Evolutionary conservation across 2,329 filamentous ascomycete genomes (phyloP).

Genomic region (Verticillium klebahnii): DNA sequence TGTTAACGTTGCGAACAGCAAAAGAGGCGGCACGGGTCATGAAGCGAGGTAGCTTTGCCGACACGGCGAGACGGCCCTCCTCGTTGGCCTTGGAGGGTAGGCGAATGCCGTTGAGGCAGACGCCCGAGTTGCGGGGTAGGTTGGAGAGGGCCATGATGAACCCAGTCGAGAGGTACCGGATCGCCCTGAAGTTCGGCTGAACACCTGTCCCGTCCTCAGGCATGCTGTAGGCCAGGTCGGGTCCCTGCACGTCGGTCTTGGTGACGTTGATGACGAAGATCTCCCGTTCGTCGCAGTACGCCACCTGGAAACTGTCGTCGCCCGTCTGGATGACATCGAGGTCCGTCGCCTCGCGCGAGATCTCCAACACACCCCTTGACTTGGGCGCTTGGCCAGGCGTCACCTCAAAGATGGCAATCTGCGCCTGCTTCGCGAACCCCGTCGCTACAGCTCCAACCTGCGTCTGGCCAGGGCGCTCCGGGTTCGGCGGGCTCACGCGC

Average conservation of each 20-base stretch:
- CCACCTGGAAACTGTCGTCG: slow-evolving; percentile 62
- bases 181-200: slow-evolving; percentile 49
- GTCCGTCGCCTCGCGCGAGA: slow-evolving; percentile 59
- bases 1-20: slow-evolving; percentile 67
- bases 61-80: slow-evolving; percentile 45
- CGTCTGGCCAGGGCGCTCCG: slow-evolving; percentile 36
- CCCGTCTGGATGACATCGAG: slow-evolving; percentile 63
- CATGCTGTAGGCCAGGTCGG: slow-evolving; percentile 52
- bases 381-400: slow-evolving; percentile 47
- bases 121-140: slow-evolving; percentile 53
- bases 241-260: slow-evolving; percentile 38
- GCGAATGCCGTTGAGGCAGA: slow-evolving; percentile 52
- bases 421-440: slow-evolving; percentile 67
- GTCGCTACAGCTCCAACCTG: slow-evolving; percentile 76
- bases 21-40: slow-evolving; percentile 74
- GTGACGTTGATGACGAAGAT: slow-evolving; percentile 59
- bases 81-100: slow-evolving; percentile 33
- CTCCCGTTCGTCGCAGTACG: slow-evolving; percentile 74
- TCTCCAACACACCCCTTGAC: slow-evolving; percentile 43
- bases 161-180: slow-evolving; percentile 54
- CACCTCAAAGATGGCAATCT: slow-evolving; percentile 77
- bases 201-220: slow-evolving; percentile 38
- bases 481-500: slow-evolving; percentile 45
- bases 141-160: slow-evolving; percentile 57
- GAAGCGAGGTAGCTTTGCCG: slow-evolving; percentile 56